phyloP scores from a whole-genome alignment of 2,329 filamentous ascomycete genomes.

The Nothomitra cinnamomea region DNA sequence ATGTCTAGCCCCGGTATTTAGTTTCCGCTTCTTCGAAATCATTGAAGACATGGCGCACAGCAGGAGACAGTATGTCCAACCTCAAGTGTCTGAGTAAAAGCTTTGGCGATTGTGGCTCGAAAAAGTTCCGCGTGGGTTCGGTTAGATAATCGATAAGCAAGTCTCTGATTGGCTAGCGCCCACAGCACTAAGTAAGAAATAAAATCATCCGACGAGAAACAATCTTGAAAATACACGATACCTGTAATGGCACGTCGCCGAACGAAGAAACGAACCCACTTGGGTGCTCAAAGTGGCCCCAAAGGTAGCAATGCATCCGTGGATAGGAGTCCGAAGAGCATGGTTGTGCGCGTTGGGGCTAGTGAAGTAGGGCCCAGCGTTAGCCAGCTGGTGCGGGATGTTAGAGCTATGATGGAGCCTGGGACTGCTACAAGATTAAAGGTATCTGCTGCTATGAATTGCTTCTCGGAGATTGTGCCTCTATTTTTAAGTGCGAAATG shows the following conservation, averaged over 20 bases:
- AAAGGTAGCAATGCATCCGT: slow-evolving; percentile 36
- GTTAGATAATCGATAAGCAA: neutral
- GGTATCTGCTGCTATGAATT: slow-evolving; percentile 20
- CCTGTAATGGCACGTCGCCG: slow-evolving; percentile 56
- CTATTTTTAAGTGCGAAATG: neutral
- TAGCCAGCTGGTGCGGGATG: slow-evolving; percentile 79
- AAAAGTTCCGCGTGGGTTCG: neutral
- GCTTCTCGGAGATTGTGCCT: neutral
- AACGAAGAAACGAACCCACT: slow-evolving; percentile 79
- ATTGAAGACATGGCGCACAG: neutral
- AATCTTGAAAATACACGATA: neutral
- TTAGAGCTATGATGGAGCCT: slow-evolving; percentile 88
- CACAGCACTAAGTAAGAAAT: neutral
- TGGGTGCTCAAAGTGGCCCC: slow-evolving; percentile 46
- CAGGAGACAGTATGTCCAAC: neutral
- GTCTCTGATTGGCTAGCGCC: slow-evolving; percentile 1
- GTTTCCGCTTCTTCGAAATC: neutral
- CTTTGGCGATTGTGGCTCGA: neutral
- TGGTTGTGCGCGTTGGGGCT: slow-evolving; percentile 95
- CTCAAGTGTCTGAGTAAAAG: neutral
- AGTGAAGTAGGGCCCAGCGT: slow-evolving; percentile 84
- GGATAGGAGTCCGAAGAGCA: slow-evolving; percentile 68
- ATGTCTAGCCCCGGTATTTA: too few species aligned
- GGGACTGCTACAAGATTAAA: slow-evolving; percentile 79
- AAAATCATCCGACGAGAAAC: neutral